These are phyloP conservation scores for Xylaria nigripes DNA, from an alignment of 495 filamentous ascomycete species.

Conservation along the genomic window DNA sequence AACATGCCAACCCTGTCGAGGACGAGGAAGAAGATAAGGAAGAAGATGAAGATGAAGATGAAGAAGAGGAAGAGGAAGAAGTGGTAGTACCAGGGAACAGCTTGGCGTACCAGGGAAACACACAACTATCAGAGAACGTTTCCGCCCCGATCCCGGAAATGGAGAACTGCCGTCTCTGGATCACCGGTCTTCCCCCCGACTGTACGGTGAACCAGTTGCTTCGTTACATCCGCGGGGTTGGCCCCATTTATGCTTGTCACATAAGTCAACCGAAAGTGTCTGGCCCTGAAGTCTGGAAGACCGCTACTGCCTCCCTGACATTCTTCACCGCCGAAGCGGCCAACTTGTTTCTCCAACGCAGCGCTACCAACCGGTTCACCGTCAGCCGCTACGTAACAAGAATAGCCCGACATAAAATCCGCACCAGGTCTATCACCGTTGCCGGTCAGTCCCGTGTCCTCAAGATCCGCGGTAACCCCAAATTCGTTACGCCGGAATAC, in stretches of 20 bases:
- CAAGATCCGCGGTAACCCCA: constrained; percentile 7
- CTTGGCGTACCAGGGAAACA: no score
- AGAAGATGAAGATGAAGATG: no score
- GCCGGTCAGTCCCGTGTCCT: constrained; percentile 12
- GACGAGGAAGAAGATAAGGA: no score
- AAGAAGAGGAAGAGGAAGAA: no score
- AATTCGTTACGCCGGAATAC: constrained; percentile 7
- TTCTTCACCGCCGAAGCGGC: constrained; percentile 28
- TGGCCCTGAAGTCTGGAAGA: not conserved
- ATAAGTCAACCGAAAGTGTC: constrained; percentile 16
- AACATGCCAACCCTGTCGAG: no score
- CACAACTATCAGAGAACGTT: not conserved
- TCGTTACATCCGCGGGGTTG: constrained; percentile 18
- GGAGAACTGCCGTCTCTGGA: constrained; percentile 29
- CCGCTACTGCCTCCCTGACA: constrained; percentile 26
- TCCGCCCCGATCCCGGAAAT: constrained; percentile 19
- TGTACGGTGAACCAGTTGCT: constrained; percentile 20
- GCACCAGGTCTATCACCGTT: not conserved
- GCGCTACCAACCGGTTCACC: not conserved
- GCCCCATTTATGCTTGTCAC: constrained; percentile 24
- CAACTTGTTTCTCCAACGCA: constrained; percentile 9
- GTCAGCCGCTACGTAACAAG: not conserved
- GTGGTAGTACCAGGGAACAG: no score
- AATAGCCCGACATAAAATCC: constrained; percentile 3
- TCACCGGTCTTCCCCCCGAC: constrained; percentile 22